Evolutionary conservation across 176 grass and related monocot genomes (phyloP).

Genomic region (Oryza meridionalis): DNA sequence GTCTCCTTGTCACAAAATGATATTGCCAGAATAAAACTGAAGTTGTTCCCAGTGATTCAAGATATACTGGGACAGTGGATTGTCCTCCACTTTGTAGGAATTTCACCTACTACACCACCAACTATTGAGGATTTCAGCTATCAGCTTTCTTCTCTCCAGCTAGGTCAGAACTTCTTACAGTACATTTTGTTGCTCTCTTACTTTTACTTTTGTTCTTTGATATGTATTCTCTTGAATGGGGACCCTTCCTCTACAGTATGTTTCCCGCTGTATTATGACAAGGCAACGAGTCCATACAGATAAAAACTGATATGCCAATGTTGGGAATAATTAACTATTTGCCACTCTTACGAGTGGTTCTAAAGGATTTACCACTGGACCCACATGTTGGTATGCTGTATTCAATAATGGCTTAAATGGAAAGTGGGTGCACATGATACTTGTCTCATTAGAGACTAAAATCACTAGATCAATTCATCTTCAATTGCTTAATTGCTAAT

Average conservation of each 20-base stretch:
- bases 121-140: conserved; percentile 87
- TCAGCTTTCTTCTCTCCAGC: conserved; percentile 84
- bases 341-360: too few species aligned
- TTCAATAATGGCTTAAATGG: background rate
- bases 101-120: conserved; percentile 65
- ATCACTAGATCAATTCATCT: background rate
- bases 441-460: background rate
- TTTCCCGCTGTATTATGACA: conserved; percentile 1
- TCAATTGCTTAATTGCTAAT: background rate
- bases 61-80: conserved; percentile 83
- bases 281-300: conserved; percentile 14
- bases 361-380: too few species aligned
- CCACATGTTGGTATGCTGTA: background rate
- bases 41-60: conserved; percentile 72
- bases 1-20: conserved; percentile 76
- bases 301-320: background rate
- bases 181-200: conserved; percentile 7
- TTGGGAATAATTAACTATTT: too few species aligned
- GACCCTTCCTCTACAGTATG: background rate
- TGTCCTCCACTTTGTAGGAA: conserved; percentile 81
- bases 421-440: conserved; percentile 4
- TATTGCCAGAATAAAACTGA: conserved; percentile 71
- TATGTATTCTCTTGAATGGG: conserved; percentile 23
- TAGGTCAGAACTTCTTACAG: conserved; percentile 62
- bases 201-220: background rate